Base-by-base conservation (phyloP, 345 rosid species). In the Syzygium aqueum region DNA sequence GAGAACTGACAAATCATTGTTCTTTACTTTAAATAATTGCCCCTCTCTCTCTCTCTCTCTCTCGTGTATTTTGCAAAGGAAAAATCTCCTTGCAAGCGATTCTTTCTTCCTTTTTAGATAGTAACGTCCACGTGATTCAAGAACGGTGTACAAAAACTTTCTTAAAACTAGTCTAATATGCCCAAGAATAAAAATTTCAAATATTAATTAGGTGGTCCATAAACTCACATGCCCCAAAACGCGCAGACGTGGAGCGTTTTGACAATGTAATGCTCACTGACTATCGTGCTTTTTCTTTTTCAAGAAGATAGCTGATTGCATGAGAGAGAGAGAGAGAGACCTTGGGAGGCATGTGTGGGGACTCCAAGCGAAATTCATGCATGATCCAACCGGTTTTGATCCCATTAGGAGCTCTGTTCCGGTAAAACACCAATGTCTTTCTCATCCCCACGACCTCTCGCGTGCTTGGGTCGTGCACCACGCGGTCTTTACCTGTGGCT, bases 401-500 rank as follows among this genome's bases (percentile, higher is more conserved):
- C 27, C 99, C 99, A 89, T 96, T 97, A 25, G 99, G 99, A 77
- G 99, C 99, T 91, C 95, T 97, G 5, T 98, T 98, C 5, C 96
- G 93, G 89, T 97, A 97, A 93, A 96, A 97, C 87, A 97, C 98
- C 92, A 97, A 96, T 94, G 99, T 97, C 94, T 97, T 97, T 94
- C 96, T 97, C 84, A 96, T 91, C 23, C 99, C 99, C 43, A 97
- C 99, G 73, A 97, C 96, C 2, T 95, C 92, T 53, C 95, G 92
- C 37, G 93, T 92, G 59, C 89, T 93, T 91, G 95, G 98, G 3
- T 89, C 93, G 87, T 94, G 89, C 85, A 97, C 95, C 98, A 96
- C 96, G 86, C 99, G 89, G 89, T 97, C 99, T n/a, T 98, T 98
- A 90, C 99, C 99, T 0, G 99, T 97, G 3, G 99, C 99, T 90